These are phyloP conservation scores for Discostella stelligera DNA, from an alignment of 352 stramenopile genomes.

Conservation along the genomic window DNA sequence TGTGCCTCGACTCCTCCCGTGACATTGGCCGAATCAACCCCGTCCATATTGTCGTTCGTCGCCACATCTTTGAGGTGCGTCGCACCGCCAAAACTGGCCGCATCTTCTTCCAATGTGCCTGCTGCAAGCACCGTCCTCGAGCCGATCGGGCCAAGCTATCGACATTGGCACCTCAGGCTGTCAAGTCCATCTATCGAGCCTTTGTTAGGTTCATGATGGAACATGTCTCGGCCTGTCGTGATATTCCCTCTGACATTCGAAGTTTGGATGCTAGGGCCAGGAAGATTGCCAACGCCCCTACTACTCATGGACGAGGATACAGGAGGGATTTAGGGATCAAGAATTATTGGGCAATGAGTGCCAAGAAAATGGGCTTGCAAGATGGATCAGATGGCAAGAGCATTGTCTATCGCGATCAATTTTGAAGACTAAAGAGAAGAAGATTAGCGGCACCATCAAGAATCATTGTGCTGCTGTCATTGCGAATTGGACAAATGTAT, in stretches of 20 bases:
- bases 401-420: conserved; percentile 8
- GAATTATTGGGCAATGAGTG: conserved; percentile 5
- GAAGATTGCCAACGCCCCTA: neutral
- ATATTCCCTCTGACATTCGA: neutral
- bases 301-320: neutral
- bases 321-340: neutral
- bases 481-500: neutral
- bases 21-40: conserved; percentile 18
- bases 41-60: conserved; percentile 8
- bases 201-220: conserved; percentile 16
- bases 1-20: neutral
- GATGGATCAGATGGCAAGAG: conserved; percentile 5
- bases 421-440: neutral
- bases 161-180: conserved; percentile 2
- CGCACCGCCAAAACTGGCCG: neutral
- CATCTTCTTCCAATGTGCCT: conserved; percentile 15
- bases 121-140: conserved; percentile 11
- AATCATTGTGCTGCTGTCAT: neutral
- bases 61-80: conserved; percentile 8
- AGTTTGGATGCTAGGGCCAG: neutral
- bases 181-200: neutral
- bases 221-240: conserved; percentile 1
- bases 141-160: conserved; percentile 12
- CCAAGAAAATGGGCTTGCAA: neutral
- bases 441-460: no score